Conservation (phyloP, 495 filamentous ascomycete genomes). For the Trichoderma erinaceum region DNA sequence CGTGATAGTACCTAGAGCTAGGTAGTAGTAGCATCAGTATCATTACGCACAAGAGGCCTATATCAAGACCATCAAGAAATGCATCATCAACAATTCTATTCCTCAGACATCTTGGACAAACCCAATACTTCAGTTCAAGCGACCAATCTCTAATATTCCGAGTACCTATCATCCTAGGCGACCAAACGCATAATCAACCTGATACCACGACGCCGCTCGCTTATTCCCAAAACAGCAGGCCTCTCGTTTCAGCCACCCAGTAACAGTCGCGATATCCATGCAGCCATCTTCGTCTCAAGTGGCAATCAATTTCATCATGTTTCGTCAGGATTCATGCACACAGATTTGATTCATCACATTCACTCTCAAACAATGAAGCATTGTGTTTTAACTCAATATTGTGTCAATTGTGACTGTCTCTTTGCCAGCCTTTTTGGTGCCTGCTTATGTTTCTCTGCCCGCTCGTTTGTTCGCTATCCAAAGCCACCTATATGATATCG, state of each 20-base stretch:
- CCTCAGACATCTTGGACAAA: not conserved
- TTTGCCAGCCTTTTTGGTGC: too few species aligned
- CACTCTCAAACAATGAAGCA: not conserved
- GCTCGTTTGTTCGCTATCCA: not conserved
- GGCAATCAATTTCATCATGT: not conserved
- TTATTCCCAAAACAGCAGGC: not conserved
- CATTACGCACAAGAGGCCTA: too few species aligned
- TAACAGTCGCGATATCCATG: not conserved
- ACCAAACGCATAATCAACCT: not conserved
- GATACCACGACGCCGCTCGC: not conserved
- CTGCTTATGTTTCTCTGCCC: not conserved
- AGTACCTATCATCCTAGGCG: not conserved
- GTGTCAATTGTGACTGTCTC: conserved; percentile 1
- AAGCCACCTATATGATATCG: not conserved
- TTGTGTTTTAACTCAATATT: not conserved
- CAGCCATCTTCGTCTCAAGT: not conserved
- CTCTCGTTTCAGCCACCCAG: not conserved
- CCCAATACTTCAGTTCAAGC: not conserved
- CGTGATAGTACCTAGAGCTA: too few species aligned
- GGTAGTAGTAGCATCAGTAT: too few species aligned
- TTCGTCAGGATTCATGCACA: not conserved
- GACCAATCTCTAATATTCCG: not conserved
- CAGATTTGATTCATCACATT: conserved; percentile 3
- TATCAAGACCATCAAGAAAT: too few species aligned
- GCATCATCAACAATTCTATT: too few species aligned